Conservation (phyloP, 2,329 filamentous ascomycete genomes). For the Alternaria solani region DNA sequence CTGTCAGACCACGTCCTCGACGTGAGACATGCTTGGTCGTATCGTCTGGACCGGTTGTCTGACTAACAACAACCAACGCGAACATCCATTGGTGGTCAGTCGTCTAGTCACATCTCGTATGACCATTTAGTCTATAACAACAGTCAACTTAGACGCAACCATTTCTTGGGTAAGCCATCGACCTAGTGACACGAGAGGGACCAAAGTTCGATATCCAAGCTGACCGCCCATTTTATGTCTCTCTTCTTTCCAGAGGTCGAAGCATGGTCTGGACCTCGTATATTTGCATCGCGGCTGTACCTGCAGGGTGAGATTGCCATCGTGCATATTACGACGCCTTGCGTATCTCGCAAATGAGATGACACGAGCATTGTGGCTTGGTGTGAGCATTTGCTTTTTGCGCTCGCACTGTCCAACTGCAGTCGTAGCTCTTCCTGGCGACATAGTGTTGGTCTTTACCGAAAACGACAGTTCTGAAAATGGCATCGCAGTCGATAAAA, state of each 20-base stretch:
- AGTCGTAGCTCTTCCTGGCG: background rate
- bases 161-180: background rate
- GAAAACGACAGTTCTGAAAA: background rate
- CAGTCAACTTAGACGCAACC: background rate
- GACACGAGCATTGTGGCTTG: background rate
- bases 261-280: background rate
- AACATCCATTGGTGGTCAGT: background rate
- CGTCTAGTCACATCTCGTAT: background rate
- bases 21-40: background rate
- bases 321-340: conserved; percentile 1
- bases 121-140: background rate
- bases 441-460: background rate
- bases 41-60: background rate
- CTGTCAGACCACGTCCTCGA: background rate
- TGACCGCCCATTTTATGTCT: background rate
- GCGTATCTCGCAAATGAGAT: background rate
- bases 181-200: background rate
- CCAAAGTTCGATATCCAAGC: background rate
- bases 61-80: background rate
- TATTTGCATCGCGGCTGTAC: background rate
- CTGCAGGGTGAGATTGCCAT: conserved; percentile 3
- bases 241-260: background rate
- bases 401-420: background rate
- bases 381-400: background rate
- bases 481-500: background rate